Conservation (phyloP, 2,329 filamentous ascomycete species). For the Sporothrix variecibatus region DNA sequence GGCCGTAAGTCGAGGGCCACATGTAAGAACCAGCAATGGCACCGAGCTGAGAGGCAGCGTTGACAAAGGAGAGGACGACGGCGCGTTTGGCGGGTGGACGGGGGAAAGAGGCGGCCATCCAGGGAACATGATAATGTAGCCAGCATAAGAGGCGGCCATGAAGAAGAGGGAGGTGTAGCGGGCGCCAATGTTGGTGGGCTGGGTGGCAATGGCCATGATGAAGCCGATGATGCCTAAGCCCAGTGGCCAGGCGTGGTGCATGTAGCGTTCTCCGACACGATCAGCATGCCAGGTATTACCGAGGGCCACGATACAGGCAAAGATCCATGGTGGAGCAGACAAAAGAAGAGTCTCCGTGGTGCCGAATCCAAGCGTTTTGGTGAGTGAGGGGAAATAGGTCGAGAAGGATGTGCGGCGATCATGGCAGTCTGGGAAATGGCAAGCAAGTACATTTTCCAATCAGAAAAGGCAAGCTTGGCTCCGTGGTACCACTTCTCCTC, state of each 20-base stretch:
- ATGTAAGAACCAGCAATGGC: conserved; percentile 40
- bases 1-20: conserved; percentile 32
- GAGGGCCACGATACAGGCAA: conserved; percentile 38
- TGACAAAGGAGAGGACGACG: conserved; percentile 63
- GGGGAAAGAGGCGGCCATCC: conserved; percentile 52
- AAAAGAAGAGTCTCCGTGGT: conserved; percentile 47
- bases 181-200: conserved; percentile 55
- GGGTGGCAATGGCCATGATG: conserved; percentile 21
- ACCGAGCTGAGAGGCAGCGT: conserved; percentile 59
- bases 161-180: conserved; percentile 64
- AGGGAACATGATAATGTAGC: conserved; percentile 49
- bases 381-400: conserved; percentile 37
- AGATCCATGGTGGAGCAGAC: conserved; percentile 49
- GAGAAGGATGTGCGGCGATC: conserved; percentile 41
- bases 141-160: conserved; percentile 55
- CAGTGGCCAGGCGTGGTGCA: conserved; percentile 52
- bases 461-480: conserved; percentile 58
- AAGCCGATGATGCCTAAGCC: conserved; percentile 14
- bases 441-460: conserved; percentile 50
- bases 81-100: conserved; percentile 40
- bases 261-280: conserved; percentile 59
- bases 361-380: conserved; percentile 38
- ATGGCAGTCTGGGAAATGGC: not conserved
- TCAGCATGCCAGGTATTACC: conserved; percentile 56
- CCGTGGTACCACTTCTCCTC: conserved; percentile 50